These are phyloP conservation scores for Salix koriyanagi DNA, from an alignment of 345 rosid species.

Conservation along the genomic window DNA sequence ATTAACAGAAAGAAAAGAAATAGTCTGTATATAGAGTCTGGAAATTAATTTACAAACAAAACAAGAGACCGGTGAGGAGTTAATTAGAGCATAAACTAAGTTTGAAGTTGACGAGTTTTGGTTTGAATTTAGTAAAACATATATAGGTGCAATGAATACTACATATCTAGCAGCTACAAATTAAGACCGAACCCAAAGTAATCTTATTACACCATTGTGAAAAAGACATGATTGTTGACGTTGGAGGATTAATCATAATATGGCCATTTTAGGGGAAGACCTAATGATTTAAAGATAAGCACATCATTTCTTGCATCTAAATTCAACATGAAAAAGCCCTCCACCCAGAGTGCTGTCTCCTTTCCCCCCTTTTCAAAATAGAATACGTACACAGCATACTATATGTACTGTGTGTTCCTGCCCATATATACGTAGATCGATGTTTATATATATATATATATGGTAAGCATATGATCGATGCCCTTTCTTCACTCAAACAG, in stretches of 20 bases:
- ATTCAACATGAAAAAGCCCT: constrained; percentile 15
- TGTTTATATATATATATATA: background rate
- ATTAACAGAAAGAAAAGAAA: no score
- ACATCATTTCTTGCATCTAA: constrained; percentile 38
- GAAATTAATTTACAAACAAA: no score
- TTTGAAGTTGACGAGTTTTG: background rate
- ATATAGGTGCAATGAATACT: background rate
- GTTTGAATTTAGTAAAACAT: background rate
- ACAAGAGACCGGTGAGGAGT: no score
- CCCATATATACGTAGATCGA: background rate
- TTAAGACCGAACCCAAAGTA: background rate
- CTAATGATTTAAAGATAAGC: constrained; percentile 29
- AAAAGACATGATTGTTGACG: constrained; percentile 9
- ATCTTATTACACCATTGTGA: background rate
- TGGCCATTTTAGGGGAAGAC: constrained; percentile 25
- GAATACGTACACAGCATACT: background rate
- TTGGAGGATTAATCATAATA: constrained; percentile 18
- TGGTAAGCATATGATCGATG: background rate
- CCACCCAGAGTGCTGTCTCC: constrained; percentile 7
- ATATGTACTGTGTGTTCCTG: no score
- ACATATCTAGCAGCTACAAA: background rate
- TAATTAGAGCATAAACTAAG: background rate
- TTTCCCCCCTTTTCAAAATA: background rate
- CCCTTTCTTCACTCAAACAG: constrained; percentile 24
- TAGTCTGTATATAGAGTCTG: no score